A percentile compares a stretch with the other conserved stretches of the same genome.
Evolutionary conservation across 2,329 filamentous ascomycete species (phyloP).

Genomic region (Alternaria incomplexa): DNA sequence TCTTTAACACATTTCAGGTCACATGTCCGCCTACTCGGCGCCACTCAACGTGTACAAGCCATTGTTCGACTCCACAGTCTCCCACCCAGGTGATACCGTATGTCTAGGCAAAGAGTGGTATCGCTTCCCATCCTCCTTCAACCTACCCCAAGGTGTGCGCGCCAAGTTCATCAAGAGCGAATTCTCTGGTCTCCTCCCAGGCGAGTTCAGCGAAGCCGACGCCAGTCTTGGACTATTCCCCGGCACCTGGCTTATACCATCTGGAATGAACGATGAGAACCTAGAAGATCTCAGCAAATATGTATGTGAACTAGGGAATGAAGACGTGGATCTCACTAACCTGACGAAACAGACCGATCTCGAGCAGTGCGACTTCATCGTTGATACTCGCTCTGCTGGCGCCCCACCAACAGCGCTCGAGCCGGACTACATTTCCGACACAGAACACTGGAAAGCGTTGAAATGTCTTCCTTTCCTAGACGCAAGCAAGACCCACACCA

Average conservation of each 20-base stretch:
- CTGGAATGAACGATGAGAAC: slow-evolving; percentile 91
- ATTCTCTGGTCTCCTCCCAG: slow-evolving; percentile 86
- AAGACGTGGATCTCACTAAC: slow-evolving; percentile 15
- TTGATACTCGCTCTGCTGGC: slow-evolving; percentile 81
- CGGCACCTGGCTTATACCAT: slow-evolving; percentile 82
- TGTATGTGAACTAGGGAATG: slow-evolving; percentile 53
- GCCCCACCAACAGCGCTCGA: slow-evolving; percentile 69
- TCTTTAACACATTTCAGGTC: slow-evolving; percentile 47
- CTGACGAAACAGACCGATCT: slow-evolving; percentile 64
- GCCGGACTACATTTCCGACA: slow-evolving; percentile 78
- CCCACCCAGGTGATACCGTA: slow-evolving; percentile 69
- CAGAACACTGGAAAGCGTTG: slow-evolving; percentile 76
- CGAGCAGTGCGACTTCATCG: slow-evolving; percentile 77
- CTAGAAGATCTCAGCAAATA: slow-evolving; percentile 88
- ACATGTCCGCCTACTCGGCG: slow-evolving; percentile 82
- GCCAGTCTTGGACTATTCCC: slow-evolving; percentile 74
- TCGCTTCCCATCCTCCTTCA: slow-evolving; percentile 92
- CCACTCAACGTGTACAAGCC: slow-evolving; percentile 74
- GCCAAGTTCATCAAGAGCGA: slow-evolving; percentile 91
- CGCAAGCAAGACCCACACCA: slow-evolving; percentile 70
- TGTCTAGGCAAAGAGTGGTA: slow-evolving; percentile 99
- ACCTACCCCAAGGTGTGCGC: slow-evolving; percentile 80
- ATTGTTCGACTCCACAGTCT: slow-evolving; percentile 64
- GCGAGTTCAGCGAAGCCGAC: slow-evolving; percentile 81
- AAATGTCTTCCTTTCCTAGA: slow-evolving; percentile 83